Conservation (phyloP, 2,329 filamentous ascomycete genomes). For the Sclerotinia spermophila region DNA sequence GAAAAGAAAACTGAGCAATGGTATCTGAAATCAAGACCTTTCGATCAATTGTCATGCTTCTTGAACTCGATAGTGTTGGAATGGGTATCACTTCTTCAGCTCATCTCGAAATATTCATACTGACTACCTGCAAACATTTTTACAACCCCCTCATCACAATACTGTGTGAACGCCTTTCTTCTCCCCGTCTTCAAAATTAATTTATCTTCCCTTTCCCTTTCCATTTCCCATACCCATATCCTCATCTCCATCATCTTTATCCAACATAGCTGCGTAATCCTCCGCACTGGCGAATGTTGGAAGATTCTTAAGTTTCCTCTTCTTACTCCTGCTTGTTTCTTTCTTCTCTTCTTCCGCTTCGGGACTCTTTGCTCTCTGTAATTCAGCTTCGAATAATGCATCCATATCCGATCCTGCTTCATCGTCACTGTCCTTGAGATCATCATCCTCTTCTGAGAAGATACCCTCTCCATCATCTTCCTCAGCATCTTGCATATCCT, state of each 20-base stretch:
- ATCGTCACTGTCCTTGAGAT: conserved; percentile 43
- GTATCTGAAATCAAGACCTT: neutral
- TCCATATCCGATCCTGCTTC: conserved; percentile 52
- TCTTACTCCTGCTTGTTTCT: conserved; percentile 54
- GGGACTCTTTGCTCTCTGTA: conserved; percentile 38
- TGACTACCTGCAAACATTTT: neutral
- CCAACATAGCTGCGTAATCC: conserved; percentile 86
- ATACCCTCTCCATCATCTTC: conserved; percentile 32
- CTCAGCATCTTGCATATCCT: conserved; percentile 17
- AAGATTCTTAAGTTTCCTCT: conserved; percentile 80
- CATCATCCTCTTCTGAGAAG: conserved; percentile 40
- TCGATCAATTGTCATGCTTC: neutral
- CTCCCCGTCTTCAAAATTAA: neutral
- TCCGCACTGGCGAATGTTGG: conserved; percentile 92
- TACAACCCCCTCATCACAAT: neutral
- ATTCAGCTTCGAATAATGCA: conserved; percentile 38
- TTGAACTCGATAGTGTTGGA: neutral
- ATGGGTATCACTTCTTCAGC: conserved; percentile 1
- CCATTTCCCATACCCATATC: conserved; percentile 24
- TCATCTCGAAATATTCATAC: neutral
- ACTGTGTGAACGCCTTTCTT: neutral
- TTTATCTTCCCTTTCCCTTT: conserved; percentile 3
- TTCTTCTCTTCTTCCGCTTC: conserved; percentile 35
- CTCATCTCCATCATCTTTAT: conserved; percentile 58
- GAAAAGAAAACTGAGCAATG: neutral